These are phyloP conservation scores for Acanthochlamys bracteata DNA, from an alignment of 106 monocot species.

Conservation along the genomic window DNA sequence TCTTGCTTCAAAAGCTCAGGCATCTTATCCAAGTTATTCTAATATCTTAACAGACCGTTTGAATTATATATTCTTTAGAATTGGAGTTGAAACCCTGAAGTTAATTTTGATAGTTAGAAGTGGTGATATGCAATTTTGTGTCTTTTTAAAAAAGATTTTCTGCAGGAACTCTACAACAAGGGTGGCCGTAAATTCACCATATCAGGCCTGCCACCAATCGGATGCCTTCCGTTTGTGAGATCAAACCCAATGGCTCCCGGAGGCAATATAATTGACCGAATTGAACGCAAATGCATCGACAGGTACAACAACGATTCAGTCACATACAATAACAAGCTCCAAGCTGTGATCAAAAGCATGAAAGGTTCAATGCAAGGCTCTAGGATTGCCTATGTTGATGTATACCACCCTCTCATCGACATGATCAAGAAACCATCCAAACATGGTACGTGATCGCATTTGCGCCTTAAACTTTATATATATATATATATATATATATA, in stretches of 20 bases:
- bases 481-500: background rate
- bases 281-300: conserved; percentile 8
- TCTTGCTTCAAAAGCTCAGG: conserved; percentile 9
- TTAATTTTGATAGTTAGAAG: no score
- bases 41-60: background rate
- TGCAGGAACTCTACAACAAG: conserved; percentile 19
- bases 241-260: background rate
- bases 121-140: no score
- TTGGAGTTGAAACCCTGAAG: no score
- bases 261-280: background rate
- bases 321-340: conserved; percentile 32
- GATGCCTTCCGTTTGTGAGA: conserved; percentile 26
- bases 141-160: background rate
- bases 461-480: background rate
- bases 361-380: background rate
- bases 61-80: no score
- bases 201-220: conserved; percentile 25
- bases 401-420: conserved; percentile 26
- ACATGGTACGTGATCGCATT: no score
- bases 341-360: conserved; percentile 4
- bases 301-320: conserved; percentile 18
- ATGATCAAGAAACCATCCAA: conserved; percentile 34
- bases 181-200: conserved; percentile 28
- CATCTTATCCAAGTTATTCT: conserved; percentile 8
- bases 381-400: conserved; percentile 22